Percentiles rank a stretch among this genome's conserved stretches.
These are phyloP conservation scores for Metschnikowia matae DNA, from an alignment of 805 yeast species.

Conservation along the genomic window DNA sequence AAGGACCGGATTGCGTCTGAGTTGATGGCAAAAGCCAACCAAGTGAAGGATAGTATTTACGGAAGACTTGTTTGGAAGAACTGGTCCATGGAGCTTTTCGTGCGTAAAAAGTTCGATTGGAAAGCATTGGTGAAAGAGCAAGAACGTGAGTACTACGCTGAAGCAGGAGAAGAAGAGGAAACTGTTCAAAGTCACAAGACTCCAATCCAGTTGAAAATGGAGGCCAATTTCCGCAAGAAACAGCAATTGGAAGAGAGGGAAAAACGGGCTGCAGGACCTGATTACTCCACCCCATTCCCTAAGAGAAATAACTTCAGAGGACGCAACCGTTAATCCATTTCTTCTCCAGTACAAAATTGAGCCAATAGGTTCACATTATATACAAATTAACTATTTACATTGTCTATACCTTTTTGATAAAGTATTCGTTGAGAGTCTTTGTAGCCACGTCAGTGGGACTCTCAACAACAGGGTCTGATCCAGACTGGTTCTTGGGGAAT, in stretches of 20 bases:
- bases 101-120: conserved; percentile 80
- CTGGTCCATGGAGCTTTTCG: conserved; percentile 82
- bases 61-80: conserved; percentile 94
- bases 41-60: conserved; percentile 78
- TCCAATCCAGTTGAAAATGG: conserved; percentile 42
- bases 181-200: conserved; percentile 22
- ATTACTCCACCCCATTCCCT: conserved; percentile 6
- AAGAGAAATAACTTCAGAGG: conserved; percentile 11
- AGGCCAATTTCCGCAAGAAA: conserved; percentile 31
- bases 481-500: conserved; percentile 89
- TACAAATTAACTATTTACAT: not conserved
- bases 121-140: conserved; percentile 53
- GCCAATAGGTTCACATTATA: not conserved
- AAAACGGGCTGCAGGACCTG: conserved; percentile 22
- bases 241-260: conserved; percentile 25
- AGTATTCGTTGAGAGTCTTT: conserved; percentile 51
- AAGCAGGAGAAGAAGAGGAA: conserved; percentile 15
- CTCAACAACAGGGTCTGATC: conserved; percentile 81
- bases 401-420: conserved; percentile 25
- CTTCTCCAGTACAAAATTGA: not conserved
- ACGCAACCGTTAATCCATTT: conserved; percentile 8
- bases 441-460: conserved; percentile 69
- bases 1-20: conserved; percentile 82
- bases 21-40: conserved; percentile 52
- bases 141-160: conserved; percentile 30